These are phyloP conservation scores for Citrus unshiu DNA, from an alignment of 345 rosid species.

Conservation along the genomic window DNA sequence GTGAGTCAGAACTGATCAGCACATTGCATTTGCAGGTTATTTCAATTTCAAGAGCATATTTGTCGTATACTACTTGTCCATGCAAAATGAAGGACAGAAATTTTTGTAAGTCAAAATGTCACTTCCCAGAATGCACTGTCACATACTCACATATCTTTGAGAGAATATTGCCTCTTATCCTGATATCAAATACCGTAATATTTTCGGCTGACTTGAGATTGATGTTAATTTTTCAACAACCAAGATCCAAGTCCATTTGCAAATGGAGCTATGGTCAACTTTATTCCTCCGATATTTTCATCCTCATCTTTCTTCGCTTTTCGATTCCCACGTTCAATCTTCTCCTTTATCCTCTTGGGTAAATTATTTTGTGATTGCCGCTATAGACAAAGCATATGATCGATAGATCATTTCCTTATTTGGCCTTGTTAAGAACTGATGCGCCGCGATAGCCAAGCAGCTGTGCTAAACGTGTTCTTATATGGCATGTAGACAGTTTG, in stretches of 20 bases:
- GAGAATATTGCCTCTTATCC: not conserved
- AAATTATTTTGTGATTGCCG: not conserved
- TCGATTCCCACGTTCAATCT: not conserved
- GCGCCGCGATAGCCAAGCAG: too few species aligned
- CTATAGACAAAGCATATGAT: not conserved
- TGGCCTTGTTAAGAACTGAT: too few species aligned
- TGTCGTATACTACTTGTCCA: not conserved
- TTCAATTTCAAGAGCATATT: not conserved
- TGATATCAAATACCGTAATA: not conserved
- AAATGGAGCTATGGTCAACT: not conserved
- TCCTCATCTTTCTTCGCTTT: not conserved
- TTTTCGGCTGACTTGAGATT: not conserved
- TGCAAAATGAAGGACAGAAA: not conserved
- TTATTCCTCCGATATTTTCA: conserved; percentile 7
- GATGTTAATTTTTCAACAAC: not conserved
- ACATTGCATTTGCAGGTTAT: not conserved
- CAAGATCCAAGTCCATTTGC: conserved; percentile 3
- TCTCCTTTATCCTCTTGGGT: not conserved
- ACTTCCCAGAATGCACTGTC: not conserved
- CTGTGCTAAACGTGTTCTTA: too few species aligned
- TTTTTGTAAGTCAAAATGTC: not conserved
- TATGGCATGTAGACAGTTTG: too few species aligned
- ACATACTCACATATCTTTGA: not conserved
- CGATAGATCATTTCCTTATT: not conserved
- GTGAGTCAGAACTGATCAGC: not conserved